Evolutionary conservation across 2,329 filamentous ascomycete genomes (phyloP), one percentile per base, ranked within the genome.

Genomic region (Alternaria rosae): DNA sequence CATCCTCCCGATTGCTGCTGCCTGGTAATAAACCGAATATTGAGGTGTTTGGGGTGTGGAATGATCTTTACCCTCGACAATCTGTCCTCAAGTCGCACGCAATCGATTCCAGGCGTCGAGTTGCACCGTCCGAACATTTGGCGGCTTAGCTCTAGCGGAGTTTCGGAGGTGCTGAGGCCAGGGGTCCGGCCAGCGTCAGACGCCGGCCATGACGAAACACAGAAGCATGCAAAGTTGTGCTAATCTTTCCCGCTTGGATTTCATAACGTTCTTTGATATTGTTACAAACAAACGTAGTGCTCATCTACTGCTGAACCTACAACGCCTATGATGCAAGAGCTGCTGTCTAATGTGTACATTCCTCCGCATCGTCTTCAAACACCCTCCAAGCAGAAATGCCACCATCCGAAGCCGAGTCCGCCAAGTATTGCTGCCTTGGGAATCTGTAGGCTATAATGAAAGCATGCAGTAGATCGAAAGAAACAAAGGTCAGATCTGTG

Each of bases 261-360:
- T 30, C 30, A 54, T 48, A 58, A 17, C 30, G 59, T 54, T 52
- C 32, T 17, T 51, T 51, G 32, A 43, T 68, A 62, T 63, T 64
- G 51, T 47, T 66, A 71, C 65, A 70, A 60, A 61, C 47, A 43
- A 55, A 44, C 52, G 23, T 32, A 57, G 35, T 44, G 64, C 65
- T 59, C 54, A 58, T 64, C 59, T 56, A 67, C 65, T 68, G 42
- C 57, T 41, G 57, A 66, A 61, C 65, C 62, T 42, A 66, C 44
- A 68, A 76, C 70, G 74, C 71, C 69, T 55, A 52, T 67, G 48
- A 78, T 77, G 74, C 75, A 71, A 72, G 57, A 71, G 42, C 54
- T 63, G 42, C 56, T 61, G 70, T 74, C 74, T 74, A 74, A 64
- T 76, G 72, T 76, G 73, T 78, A 74, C 69, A 75, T 61, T 32